Conservation (phyloP, 2,329 filamentous ascomycete species). For the Ceratocystis variospora region DNA sequence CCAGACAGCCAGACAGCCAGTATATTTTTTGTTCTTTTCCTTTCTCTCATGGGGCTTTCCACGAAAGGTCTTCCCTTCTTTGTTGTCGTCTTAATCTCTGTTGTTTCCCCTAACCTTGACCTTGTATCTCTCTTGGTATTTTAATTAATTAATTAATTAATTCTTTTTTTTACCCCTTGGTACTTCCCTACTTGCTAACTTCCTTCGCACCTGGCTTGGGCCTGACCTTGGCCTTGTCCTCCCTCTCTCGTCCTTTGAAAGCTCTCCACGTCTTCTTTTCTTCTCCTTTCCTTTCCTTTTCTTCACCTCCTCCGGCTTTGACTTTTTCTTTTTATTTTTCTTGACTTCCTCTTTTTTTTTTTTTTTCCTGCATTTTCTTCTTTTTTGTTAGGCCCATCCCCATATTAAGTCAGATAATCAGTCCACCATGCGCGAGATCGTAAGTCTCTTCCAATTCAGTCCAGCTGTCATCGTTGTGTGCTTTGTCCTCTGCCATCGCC, state of each 20-base stretch:
- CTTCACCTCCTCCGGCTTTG: conserved; percentile 22
- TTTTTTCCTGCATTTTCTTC: conserved; percentile 16
- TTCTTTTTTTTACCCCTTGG: neutral
- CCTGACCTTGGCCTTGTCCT: conserved; percentile 11
- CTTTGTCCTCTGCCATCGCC: conserved; percentile 1
- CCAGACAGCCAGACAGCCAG: no score
- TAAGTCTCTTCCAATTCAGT: conserved; percentile 31
- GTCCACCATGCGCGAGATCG: conserved; percentile 54
- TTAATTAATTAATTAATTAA: neutral
- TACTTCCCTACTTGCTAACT: conserved; percentile 10
- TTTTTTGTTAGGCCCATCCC: conserved; percentile 23
- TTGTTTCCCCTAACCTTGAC: neutral
- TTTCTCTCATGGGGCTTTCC: no score
- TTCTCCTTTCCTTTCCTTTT: conserved; percentile 24
- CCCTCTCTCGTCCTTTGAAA: conserved; percentile 14
- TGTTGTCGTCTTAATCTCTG: neutral
- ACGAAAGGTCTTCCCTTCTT: neutral
- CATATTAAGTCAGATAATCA: conserved; percentile 23
- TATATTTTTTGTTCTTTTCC: no score
- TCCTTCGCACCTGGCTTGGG: conserved; percentile 14
- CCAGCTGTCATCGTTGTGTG: neutral
- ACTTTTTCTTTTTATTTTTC: conserved; percentile 22
- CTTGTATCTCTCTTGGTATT: neutral
- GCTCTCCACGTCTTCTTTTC: conserved; percentile 19
- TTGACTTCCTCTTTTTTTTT: conserved; percentile 24